Evolutionary conservation across 2,329 filamentous ascomycete genomes (phyloP).

Genomic region (Coniochaeta sp.): DNA sequence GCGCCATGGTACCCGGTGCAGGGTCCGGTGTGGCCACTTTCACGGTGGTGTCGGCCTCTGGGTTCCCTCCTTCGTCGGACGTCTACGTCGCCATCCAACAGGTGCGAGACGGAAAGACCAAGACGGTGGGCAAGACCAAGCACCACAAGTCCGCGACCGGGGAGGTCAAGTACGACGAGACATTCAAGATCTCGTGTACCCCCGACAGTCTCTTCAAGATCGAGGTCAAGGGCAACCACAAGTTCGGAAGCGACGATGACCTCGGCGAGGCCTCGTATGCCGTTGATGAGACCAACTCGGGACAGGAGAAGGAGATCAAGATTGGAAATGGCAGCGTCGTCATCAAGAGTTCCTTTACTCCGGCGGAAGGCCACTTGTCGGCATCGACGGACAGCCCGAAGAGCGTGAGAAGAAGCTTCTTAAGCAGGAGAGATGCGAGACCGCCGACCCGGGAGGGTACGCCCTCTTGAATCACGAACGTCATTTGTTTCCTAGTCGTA

Average conservation of each 20-base stretch:
- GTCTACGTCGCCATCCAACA: constrained; percentile 71
- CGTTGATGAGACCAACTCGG: constrained; percentile 69
- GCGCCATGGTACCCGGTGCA: constrained; percentile 47
- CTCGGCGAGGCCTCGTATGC: constrained; percentile 86
- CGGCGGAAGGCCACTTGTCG: constrained; percentile 31
- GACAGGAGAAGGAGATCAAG: constrained; percentile 63
- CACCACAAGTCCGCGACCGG: constrained; percentile 69
- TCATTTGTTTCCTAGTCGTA: not conserved
- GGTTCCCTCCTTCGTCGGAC: constrained; percentile 69
- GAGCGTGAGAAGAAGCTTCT: constrained; percentile 46
- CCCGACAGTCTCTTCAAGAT: constrained; percentile 84
- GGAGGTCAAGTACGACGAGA: constrained; percentile 65
- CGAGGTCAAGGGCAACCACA: constrained; percentile 76
- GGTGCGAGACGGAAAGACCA: constrained; percentile 55
- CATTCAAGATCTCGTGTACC: constrained; percentile 69
- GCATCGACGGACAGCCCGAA: constrained; percentile 27
- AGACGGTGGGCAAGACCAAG: constrained; percentile 87
- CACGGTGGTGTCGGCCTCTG: constrained; percentile 69
- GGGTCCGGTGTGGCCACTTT: constrained; percentile 67
- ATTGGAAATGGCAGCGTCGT: constrained; percentile 68
- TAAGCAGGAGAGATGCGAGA: constrained; percentile 41
- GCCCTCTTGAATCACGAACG: constrained; percentile 13
- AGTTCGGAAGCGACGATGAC: constrained; percentile 74
- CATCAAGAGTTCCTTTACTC: constrained; percentile 65
- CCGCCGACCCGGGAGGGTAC: constrained; percentile 36